Evolutionary conservation across 805 yeast species (phyloP), one percentile per base, ranked within the genome.

Genomic region (Tetrapisispora phaffii): DNA sequence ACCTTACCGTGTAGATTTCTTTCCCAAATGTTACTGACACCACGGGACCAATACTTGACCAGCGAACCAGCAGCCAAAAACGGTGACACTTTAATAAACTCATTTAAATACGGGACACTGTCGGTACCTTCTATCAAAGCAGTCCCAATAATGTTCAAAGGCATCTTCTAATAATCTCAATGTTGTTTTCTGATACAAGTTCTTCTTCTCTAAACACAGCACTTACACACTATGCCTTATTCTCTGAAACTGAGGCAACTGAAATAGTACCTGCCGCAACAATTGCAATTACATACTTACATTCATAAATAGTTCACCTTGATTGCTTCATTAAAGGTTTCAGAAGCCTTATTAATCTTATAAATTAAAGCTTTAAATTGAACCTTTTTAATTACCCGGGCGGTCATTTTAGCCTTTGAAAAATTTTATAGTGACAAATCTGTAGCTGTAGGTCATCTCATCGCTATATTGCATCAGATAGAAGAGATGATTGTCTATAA

Each of bases 1-100:
- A 89, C 97, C 56, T 80, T 79, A 1, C 97, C 97, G 59, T 93
- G 96, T 60, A 90, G 65, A 51, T 88, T 89, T 48, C 97, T 73
- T 49, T 86, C 95, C 96, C 96, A 90, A 0, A 88, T 84, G 65
- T 90, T 93, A 19, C 75, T 53, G 1, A 85, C 63, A 10, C 98
- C 98, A 31, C 82, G 76, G 55, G 84, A 80, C 67, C 84, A 86
- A 60, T 76, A 77, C 60, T 90, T 90, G 36, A 79, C 42, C 1
- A 73, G 73, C 0, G 68, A 73, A 0, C 74, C 57, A 0, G 64
- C 65, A 0, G 72, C 66, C 0, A 75, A 57, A 3, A 71, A 66
- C 0, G 96, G 95, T 0, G 73, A 81, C 50, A 75, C 78, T 7
- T 56, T 54, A 50, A 74, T 77, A 44, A 86, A 62, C 43, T 74